Conservation (phyloP, 805 yeast genomes). For the Tetrapisispora iriomotensis region DNA sequence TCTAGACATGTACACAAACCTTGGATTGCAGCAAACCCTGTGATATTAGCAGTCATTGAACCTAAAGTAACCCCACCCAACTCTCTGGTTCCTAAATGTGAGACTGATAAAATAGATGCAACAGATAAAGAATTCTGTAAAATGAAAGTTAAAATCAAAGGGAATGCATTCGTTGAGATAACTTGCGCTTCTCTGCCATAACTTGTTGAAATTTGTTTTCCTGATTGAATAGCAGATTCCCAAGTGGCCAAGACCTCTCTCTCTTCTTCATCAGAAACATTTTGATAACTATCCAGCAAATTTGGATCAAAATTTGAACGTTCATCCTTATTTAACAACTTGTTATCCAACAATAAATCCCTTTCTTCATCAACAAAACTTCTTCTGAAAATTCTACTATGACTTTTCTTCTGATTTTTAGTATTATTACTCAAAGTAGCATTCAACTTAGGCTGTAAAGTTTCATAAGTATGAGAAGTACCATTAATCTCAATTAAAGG, state of each 20-base stretch:
- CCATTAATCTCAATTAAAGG: not conserved
- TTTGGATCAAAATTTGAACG: not conserved
- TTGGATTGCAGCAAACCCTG: constrained; percentile 65
- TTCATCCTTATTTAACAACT: constrained; percentile 9
- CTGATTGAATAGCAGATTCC: constrained; percentile 26
- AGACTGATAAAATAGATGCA: constrained; percentile 70
- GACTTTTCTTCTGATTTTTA: not conserved
- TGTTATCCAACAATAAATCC: constrained; percentile 27
- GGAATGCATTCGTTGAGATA: constrained; percentile 40
- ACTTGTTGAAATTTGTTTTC: constrained; percentile 21
- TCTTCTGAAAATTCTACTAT: constrained; percentile 11
- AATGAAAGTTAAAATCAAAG: constrained; percentile 56
- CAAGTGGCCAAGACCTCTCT: constrained; percentile 20
- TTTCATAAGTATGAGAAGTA: not conserved
- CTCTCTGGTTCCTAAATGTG: constrained; percentile 59
- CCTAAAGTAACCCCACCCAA: constrained; percentile 69
- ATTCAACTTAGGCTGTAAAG: not conserved
- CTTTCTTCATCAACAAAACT: constrained; percentile 24
- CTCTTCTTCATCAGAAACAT: constrained; percentile 5
- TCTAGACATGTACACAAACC: constrained; percentile 74
- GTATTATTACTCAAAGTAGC: not conserved
- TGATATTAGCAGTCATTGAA: constrained; percentile 68
- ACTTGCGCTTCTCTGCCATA: constrained; percentile 37
- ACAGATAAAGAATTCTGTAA: constrained; percentile 65
- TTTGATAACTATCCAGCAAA: not conserved